Base-by-base conservation (phyloP, 306 rosid genomes). In the Biancaea sappan region DNA sequence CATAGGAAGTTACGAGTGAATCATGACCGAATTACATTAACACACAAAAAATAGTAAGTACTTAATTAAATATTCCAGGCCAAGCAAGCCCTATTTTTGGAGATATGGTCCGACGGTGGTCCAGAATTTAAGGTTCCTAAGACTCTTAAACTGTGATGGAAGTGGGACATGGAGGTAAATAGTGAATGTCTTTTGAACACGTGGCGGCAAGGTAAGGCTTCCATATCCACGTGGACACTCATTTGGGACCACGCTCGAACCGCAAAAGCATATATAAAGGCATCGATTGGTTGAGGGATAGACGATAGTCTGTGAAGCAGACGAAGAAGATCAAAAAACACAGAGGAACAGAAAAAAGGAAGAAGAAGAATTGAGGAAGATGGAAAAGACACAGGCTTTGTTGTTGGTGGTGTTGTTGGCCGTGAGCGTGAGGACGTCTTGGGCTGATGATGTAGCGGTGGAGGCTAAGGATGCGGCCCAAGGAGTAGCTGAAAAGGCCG, bases 331-430 rank as follows among this genome's bases (percentile, higher is more conserved):
- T n/a, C n/a, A n/a, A n/a, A n/a, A n/a, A n/a, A n/a, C n/a, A n/a
- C n/a, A n/a, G n/a, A n/a, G n/a, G n/a, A n/a, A n/a, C n/a, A n/a
- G n/a, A n/a, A n/a, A 41, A 31, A 31, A 34, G 29, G 14, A 72
- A 29, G 35, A 59, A 66, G 72, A 47, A 34, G 60, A n/a, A n/a
- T n/a, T n/a, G n/a, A n/a, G n/a, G n/a, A 52, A 24, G 8, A 79
- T 73, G 80, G 81, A 24, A 35, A 85, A 44, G 72, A 34, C 73
- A 26, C 78, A 68, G 74, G 14, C 38, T 13, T 28, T 69, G 52
- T 5, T 81, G 63, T 28, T 81, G 73, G 74, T 79, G 7, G 0
- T 85, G 28, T 78, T 68, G 73, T n/a, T 85, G 11, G 71, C 80
- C 2, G 46, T 86, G 53, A 69, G 73, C 32, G 61, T 51, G n/a